Conservation (phyloP, 1,284 basidiomycete genomes). For the Schizophyllum commune region DNA sequence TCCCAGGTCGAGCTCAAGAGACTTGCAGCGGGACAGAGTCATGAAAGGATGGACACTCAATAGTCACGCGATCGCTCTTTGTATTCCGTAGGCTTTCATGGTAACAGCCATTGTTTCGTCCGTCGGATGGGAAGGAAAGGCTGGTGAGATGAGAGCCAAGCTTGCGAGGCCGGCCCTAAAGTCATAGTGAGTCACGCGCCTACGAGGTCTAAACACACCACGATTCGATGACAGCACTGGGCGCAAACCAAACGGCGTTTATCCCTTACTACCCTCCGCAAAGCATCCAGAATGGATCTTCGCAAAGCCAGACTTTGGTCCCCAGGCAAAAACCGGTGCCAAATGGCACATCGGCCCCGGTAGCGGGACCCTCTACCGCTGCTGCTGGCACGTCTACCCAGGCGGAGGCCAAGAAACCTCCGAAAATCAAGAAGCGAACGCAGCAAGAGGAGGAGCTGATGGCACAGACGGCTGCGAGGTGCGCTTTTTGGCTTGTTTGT, state of each 20-base stretch:
- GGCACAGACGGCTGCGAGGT: slow-evolving; percentile 42
- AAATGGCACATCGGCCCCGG: slow-evolving; percentile 21
- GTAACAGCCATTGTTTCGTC: too few species aligned
- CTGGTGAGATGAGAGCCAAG: slow-evolving; percentile 16
- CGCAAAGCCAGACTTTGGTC: slow-evolving; percentile 8
- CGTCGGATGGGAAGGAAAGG: slow-evolving; percentile 1
- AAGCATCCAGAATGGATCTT: slow-evolving; percentile 2
- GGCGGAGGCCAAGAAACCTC: slow-evolving; percentile 15
- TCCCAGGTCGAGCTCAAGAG: not conserved
- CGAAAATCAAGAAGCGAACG: slow-evolving; percentile 29
- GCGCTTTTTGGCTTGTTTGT: slow-evolving; percentile 4
- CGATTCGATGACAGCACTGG: not conserved
- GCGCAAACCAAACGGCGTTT: not conserved
- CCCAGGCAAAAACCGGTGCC: not conserved
- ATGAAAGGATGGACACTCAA: not conserved
- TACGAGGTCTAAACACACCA: not conserved
- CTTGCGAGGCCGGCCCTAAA: not conserved
- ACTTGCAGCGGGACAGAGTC: not conserved
- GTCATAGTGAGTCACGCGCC: not conserved
- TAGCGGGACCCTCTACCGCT: slow-evolving; percentile 16
- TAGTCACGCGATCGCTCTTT: too few species aligned
- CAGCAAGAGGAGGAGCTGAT: slow-evolving; percentile 40
- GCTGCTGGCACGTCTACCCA: slow-evolving; percentile 5
- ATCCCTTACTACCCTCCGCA: not conserved
- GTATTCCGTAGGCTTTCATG: too few species aligned